Evolutionary conservation across 441 rosid genomes (phyloP).

Genomic region (Gossypium schwendimanii): DNA sequence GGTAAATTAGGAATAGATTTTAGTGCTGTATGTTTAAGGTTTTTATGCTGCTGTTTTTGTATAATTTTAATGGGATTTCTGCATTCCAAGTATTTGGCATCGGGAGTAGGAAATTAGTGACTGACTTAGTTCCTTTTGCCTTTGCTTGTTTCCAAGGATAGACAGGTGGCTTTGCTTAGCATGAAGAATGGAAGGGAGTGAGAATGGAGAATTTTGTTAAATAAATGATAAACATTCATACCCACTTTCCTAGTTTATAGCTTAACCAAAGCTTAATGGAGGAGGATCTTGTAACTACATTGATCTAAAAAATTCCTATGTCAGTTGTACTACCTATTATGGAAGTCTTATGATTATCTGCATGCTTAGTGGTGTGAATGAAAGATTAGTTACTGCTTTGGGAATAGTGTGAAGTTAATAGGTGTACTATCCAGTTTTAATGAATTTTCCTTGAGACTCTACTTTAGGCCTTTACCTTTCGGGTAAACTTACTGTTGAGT

Average conservation of each 20-base stretch:
- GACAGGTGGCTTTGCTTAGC: neutral
- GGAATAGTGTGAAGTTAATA: neutral
- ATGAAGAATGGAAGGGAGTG: neutral
- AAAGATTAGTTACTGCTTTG: neutral
- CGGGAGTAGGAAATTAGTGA: neutral
- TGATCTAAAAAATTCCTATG: neutral
- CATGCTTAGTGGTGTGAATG: neutral
- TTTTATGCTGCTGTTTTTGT: neutral
- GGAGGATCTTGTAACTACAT: neutral
- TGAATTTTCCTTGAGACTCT: neutral
- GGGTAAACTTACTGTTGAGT: neutral
- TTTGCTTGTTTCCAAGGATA: neutral
- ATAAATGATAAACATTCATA: neutral
- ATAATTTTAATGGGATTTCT: neutral
- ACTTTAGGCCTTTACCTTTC: neutral
- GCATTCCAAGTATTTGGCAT: neutral
- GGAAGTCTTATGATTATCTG: neutral
- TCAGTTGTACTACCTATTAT: neutral
- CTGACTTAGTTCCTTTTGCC: neutral
- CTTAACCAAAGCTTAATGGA: neutral
- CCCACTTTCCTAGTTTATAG: neutral
- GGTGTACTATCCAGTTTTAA: neutral
- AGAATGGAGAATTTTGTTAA: neutral
- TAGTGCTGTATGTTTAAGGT: neutral
- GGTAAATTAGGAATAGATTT: neutral